Evolutionary conservation across 306 rosid species (phyloP), one percentile per base, ranked within the genome.

Genomic region (Dryas alaskensis): DNA sequence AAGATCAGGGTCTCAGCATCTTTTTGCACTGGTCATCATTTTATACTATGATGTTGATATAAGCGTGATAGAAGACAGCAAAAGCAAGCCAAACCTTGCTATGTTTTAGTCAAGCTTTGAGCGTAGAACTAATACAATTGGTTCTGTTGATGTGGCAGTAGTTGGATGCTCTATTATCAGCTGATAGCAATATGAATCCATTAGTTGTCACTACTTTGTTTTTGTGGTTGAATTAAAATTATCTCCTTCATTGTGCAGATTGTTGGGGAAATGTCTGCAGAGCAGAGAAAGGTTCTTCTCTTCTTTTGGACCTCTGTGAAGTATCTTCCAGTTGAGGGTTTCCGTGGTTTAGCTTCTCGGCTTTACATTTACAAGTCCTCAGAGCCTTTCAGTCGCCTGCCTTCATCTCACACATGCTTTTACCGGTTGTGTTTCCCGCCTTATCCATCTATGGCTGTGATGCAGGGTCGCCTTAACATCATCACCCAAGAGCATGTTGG

Each of bases 311-410:
- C 96, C 8, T 89, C 98, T 7, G 73, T 93, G 73, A 89, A 89
- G 84, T 84, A 91, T 84, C 87, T 91, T 75, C 98, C 98, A n/a
- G 89, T 83, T 27, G 96, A 93, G 81, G 98, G 97, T 49, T 93
- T 93, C 77, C 67, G 51, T 60, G 98, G 98, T 22, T 84, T 93
- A 80, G 74, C 83, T 72, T 89, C 96, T 10, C 83, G 81, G 81
- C 89, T 91, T 53, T 78, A 66, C 82, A 87, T 93, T 58, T 87
- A 81, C 85, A 87, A 67, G 80, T 52, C 92, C 46, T 4, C 73
- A 12, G 87, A 88, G 69, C 81, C 87, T 16, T 65, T 27, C 6
- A 82, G 72, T 73, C 92, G 61, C 65, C 88, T 93, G 63, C 98
- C 97, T 48, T 81, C 97, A 42, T 93, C 98, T 13, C 96, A 88